Evolutionary conservation across 2,329 filamentous ascomycete genomes (phyloP), one percentile per base, ranked within the genome.

Genomic region (Thermochaetoides dissita): DNA sequence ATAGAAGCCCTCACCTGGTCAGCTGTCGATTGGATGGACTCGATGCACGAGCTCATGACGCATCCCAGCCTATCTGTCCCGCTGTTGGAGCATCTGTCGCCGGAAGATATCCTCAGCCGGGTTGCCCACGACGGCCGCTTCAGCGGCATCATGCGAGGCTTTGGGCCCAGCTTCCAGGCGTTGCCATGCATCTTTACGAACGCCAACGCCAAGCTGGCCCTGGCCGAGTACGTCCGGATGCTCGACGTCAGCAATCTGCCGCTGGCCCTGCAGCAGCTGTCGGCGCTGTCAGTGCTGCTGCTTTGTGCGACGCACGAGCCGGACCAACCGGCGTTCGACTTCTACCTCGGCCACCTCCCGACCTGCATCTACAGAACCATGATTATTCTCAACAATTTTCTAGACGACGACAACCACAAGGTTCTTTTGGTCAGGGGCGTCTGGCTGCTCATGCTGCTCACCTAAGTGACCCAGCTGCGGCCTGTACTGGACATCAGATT

Each of bases 381-480:
- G 12, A 43, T 56, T 5, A 24, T 56, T 4, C 37, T 55, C 4
- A 35, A 36, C 6, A 38, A 30, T 24, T 47, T 50, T 39, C 28
- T 50, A 1, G 45, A 48, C 4, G 37, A 42, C 8, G 30, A 37
- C 8, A 30, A 29, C 2, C 43, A 51, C 33, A 41, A 34, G 24
- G 12, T 46, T 2, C 36, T 45, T 3, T 30, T 53, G 7, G 36
- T 51, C n/a, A 46, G 52, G 7, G 54, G 52, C 2, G 43, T 54
- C 1, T 54, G 51, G 50, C 42, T 55, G 17, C 40, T 56, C 10
- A 43, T 54, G 4, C 8, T 56, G 1, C 42, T 56, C 6, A 34
- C 44, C 2, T 57, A 55, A 38, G 40, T 55, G 36, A 55, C 52
- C 5, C 55, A 57, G 49, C 46, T 56, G n/a, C 37, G 55, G 28